Evolutionary conservation across 2,329 filamentous ascomycete genomes (phyloP), one percentile per base, ranked within the genome.

Genomic region (Aspergillus fumigatus): DNA sequence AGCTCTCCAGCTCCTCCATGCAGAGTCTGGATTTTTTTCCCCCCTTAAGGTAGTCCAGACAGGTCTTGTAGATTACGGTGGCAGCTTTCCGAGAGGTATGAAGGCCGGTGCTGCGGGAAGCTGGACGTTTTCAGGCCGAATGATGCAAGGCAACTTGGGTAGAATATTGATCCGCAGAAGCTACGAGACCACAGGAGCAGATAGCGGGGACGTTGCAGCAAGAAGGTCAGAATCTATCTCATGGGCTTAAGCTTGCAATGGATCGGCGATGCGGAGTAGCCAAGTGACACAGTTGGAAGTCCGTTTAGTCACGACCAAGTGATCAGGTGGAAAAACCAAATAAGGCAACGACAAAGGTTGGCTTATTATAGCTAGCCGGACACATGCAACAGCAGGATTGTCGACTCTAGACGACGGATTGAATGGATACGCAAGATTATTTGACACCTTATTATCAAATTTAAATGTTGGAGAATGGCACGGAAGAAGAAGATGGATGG

Each of bases 231-330:
- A 38, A 17, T n/a, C 6, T 52, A 48, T 48, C 57, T 64, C 64
- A 66, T 60, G 59, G 60, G 65, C 61, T 61, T 61, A 59, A 54
- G 14, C 32, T 38, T 17, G 41, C 19, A 29, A 47, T 52, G 48
- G 59, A 55, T 59, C 56, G 58, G 55, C 57, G 45, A 62, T 58
- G 60, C 59, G 63, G 57, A 55, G 61, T 62, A 61, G 14, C 32
- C 32, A 38, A 38, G 32, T 38, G 14, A 38, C 23, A 19, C 47
- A 27, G 51, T 48, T 60, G 35, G 52, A 56, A 56, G 51, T 50
- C 32, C 53, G 50, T 60, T 48, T 51, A 53, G 56, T 55, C 57
- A 23, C 59, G 54, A 51, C 40, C 50, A 51, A 55, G 56, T 48
- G 61, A 54, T 63, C 58, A 61, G 61, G 54, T 32, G 60, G 51